A percentile compares a stretch with the other conserved stretches of the same genome.
These are phyloP conservation scores for Pestalotiopsis sp. DNA, from an alignment of 2,329 filamentous ascomycete species.

Conservation along the genomic window DNA sequence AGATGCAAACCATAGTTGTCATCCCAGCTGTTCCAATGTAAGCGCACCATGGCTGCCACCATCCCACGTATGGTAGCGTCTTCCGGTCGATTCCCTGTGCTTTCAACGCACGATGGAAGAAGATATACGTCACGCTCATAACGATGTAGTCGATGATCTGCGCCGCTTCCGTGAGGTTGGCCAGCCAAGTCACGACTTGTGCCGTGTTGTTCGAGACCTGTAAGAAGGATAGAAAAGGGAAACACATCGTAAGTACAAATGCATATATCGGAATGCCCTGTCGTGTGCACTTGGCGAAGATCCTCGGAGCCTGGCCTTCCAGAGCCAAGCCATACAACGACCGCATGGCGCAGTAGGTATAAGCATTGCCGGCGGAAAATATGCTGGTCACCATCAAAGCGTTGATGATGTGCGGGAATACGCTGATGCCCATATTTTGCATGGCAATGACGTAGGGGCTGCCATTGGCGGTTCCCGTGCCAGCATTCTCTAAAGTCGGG, in stretches of 20 bases:
- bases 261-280: slow-evolving; percentile 66
- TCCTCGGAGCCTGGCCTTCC: slow-evolving; percentile 54
- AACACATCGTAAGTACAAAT: slow-evolving; percentile 54
- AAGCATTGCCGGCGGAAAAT: slow-evolving; percentile 64
- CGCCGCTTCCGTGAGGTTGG: slow-evolving; percentile 41
- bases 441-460: slow-evolving; percentile 60
- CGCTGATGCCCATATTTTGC: slow-evolving; percentile 54
- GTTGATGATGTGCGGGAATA: slow-evolving; percentile 64
- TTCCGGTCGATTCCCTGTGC: slow-evolving; percentile 71
- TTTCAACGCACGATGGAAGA: slow-evolving; percentile 69
- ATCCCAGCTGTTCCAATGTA: slow-evolving; percentile 47
- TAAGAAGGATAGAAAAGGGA: slow-evolving; percentile 63
- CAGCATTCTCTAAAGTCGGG: slow-evolving; percentile 51
- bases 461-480: slow-evolving; percentile 54
- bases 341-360: slow-evolving; percentile 63
- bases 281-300: slow-evolving; percentile 57
- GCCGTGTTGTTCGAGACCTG: slow-evolving; percentile 31
- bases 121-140: slow-evolving; percentile 71
- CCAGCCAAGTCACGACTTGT: slow-evolving; percentile 32
- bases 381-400: slow-evolving; percentile 61
- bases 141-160: slow-evolving; percentile 64
- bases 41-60: slow-evolving; percentile 68
- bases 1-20: slow-evolving; percentile 47
- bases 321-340: slow-evolving; percentile 62
- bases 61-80: slow-evolving; percentile 68